Evolutionary conservation across 2,329 filamentous ascomycete species (phyloP), one percentile per base, ranked within the genome.

Genomic region (Curvularia verruculosa): DNA sequence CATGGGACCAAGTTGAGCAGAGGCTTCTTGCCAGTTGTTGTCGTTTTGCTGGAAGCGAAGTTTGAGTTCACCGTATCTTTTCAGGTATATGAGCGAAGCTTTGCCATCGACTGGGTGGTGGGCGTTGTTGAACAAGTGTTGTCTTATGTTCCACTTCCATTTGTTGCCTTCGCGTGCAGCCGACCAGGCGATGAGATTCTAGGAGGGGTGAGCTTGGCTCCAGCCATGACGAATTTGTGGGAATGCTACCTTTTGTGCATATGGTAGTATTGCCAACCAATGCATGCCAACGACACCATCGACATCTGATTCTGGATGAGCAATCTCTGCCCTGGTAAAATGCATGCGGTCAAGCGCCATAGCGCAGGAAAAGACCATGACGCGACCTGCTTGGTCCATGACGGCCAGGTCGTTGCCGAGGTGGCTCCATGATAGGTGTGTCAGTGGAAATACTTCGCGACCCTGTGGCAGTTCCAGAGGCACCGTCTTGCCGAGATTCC

Each of bases 381-480:
- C 84, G 55, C 91, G 85, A 5, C 94, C 95, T 23, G 87, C 85
- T 26, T 87, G 84, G 75, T 98, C 94, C 57, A 95, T 83, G 18
- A 95, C 85, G 2, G 92, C 93, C 52, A 99, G 82, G 66, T 98
- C 95, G 2, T 88, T 87, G 34, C 86, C 89, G 5, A 84, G 83
- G 13, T 88, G 86, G 48, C 90, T 90, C 92, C 93, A 98, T 50
- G 86, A 88, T 9, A 99, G 78, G 76, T 97, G 93, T 18, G 90
- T 87, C 39, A 96, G 82, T 3, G 85, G 87, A 28, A 86, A 86
- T 1, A 87, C 84, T 26, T 86, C 84, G 43, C 85, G 81, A n/a
- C 84, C 80, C 43, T 85, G 83, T 15, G 84, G 81, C 60, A 92
- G 82, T 10, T 85, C 83, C n/a, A 89, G 83, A 1, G 82, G 79